Conservation (phyloP, 495 filamentous ascomycete genomes). For the Penicillium paxilli region DNA sequence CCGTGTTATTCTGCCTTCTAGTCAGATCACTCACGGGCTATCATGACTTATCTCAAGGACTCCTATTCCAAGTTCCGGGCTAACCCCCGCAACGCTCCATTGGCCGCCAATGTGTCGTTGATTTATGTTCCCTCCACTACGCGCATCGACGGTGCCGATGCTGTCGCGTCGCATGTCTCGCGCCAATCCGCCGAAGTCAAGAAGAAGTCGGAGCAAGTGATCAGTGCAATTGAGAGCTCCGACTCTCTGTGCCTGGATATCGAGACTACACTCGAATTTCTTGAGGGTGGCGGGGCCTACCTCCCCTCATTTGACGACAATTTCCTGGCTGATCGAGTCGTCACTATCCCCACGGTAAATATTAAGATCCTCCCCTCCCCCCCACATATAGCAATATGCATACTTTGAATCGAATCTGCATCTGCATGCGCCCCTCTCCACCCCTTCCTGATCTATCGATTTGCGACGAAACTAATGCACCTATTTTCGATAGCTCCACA, state of each 20-base stretch:
- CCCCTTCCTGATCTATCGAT: too few relatives aligned
- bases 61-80: slow-evolving; percentile 79
- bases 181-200: slow-evolving; percentile 63
- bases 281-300: slow-evolving; percentile 78
- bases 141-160: slow-evolving; percentile 62
- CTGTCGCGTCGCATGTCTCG: slow-evolving; percentile 76
- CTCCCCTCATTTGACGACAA: slow-evolving; percentile 92
- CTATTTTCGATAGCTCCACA: slow-evolving; percentile 91
- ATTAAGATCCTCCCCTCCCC: too few relatives aligned
- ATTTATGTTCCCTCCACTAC: slow-evolving; percentile 93
- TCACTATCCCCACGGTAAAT: slow-evolving; percentile 80
- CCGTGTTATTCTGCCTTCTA: background rate
- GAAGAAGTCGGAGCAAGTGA: slow-evolving; percentile 74
- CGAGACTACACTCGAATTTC: slow-evolving; percentile 82
- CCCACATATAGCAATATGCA: background rate
- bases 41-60: slow-evolving; percentile 60
- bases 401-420: too few relatives aligned
- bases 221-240: slow-evolving; percentile 69
- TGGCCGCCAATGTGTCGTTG: slow-evolving; percentile 72
- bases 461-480: too few relatives aligned
- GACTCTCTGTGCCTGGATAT: slow-evolving; percentile 72
- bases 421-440: too few relatives aligned
- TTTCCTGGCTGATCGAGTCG: slow-evolving; percentile 81
- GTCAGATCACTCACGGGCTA: slow-evolving; percentile 5
- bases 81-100: slow-evolving; percentile 60